Evolutionary conservation across 2,329 filamentous ascomycete species (phyloP).

Genomic region (Didymella arachidicola): DNA sequence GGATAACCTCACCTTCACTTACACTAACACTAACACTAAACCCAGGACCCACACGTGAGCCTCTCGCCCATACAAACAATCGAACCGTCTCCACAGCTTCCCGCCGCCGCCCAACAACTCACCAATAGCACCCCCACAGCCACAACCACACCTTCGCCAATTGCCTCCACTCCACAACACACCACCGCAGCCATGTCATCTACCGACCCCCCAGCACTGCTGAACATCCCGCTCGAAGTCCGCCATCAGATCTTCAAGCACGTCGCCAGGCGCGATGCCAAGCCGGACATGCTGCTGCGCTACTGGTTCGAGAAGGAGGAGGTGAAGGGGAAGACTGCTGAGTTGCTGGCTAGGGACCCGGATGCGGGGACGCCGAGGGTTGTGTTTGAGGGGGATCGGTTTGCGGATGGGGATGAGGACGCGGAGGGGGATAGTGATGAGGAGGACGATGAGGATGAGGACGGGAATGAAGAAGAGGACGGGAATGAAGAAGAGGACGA

Average conservation of each 20-base stretch:
- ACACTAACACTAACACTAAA: background rate
- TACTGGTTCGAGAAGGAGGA: constrained; percentile 50
- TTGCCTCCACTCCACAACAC: background rate
- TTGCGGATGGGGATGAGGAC: constrained; percentile 12
- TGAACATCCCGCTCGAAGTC: constrained; percentile 43
- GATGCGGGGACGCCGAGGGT: constrained; percentile 16
- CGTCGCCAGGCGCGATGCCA: constrained; percentile 24
- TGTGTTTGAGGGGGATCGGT: constrained; percentile 20
- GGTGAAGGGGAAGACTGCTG: constrained; percentile 27
- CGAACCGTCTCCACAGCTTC: background rate
- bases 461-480: constrained; percentile 16
- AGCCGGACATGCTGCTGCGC: constrained; percentile 39
- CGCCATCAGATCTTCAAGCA: constrained; percentile 42
- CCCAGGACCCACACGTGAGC: constrained; percentile 5
- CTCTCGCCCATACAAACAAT: background rate
- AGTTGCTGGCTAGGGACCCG: constrained; percentile 22
- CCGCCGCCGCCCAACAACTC: constrained; percentile 1
- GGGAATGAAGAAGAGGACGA: constrained; percentile 19
- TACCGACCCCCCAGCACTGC: constrained; percentile 17
- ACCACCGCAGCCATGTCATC: background rate
- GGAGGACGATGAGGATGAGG: constrained; percentile 22
- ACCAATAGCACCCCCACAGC: background rate
- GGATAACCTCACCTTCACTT: constrained; percentile 10
- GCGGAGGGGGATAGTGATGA: constrained; percentile 11
- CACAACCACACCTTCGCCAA: background rate